phyloP scores from a whole-genome alignment of 768 basidiomycete species.

The Suillus spraguei region DNA sequence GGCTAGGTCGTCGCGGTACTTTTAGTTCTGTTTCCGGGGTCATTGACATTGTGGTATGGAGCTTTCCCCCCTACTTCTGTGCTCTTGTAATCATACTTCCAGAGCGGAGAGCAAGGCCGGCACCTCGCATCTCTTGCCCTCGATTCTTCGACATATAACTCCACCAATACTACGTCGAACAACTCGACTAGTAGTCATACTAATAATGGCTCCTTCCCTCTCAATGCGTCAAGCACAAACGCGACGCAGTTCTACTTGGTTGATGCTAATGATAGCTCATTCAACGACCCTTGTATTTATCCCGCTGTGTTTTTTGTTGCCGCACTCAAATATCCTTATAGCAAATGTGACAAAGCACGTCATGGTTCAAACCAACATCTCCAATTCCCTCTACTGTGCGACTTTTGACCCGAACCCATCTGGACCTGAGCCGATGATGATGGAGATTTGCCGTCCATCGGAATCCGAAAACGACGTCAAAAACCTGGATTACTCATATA shows the following conservation, averaged over 20 bases:
- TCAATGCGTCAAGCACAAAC: slow-evolving; percentile 53
- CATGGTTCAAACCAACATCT: slow-evolving; percentile 46
- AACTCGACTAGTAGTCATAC: slow-evolving; percentile 34
- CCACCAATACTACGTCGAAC: neutral
- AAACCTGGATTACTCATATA: neutral
- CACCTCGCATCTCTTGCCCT: slow-evolving; percentile 27
- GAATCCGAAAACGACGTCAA: neutral
- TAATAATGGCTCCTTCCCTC: slow-evolving; percentile 35
- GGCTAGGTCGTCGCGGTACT: slow-evolving; percentile 15
- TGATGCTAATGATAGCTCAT: slow-evolving; percentile 23
- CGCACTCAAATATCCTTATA: slow-evolving; percentile 14
- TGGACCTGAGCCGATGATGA: slow-evolving; percentile 49
- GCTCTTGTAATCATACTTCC: neutral
- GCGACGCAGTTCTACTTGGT: slow-evolving; percentile 46
- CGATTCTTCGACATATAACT: slow-evolving; percentile 18
- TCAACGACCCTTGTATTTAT: slow-evolving; percentile 18
- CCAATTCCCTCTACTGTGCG: slow-evolving; percentile 53
- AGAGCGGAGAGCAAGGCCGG: slow-evolving; percentile 9
- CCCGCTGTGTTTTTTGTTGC: neutral
- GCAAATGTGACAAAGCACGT: slow-evolving; percentile 35
- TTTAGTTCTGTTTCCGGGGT: slow-evolving; percentile 39
- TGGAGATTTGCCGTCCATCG: slow-evolving; percentile 42
- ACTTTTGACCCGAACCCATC: slow-evolving; percentile 61
- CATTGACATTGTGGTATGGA: slow-evolving; percentile 52
- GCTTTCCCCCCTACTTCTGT: neutral